Evolutionary conservation across 345 rosid species (phyloP), one percentile per base, ranked within the genome.

Genomic region (Eucalyptus brandiana): DNA sequence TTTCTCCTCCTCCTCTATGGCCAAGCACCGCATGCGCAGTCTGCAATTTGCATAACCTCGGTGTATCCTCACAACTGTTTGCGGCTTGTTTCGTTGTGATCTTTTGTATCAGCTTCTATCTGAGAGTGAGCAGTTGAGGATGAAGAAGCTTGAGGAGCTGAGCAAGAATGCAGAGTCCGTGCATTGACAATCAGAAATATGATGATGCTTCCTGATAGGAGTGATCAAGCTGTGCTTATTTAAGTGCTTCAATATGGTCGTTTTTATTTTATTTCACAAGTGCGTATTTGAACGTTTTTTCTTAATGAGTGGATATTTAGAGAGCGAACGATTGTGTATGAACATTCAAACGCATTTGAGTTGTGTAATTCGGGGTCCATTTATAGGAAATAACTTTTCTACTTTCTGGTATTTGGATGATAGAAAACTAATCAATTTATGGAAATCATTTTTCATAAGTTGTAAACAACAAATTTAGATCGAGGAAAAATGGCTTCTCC

Each of bases 111-210:
- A 96, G 97, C 92, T 95, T 89, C 92, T 94, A 90, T 58, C 93
- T 56, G 96, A 96, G 89, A 97, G 99, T 72, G 98, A 95, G 90
- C 94, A 91, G 88, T 17, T 93, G 86, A 94, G 99, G 93, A 94
- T 94, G 95, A 92, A 89, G 92, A 97, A 95, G 90, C 90, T 97
- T 91, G 96, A 95, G 89, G 97, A 97, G 87, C 93, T 97, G 86
- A 94, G 92, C 95, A 95, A 94, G 92, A 86, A 53, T 86, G 62
- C 30, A 23, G 83, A 76, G 62, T 53, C 54, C 28, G 18, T 50
- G 67, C 62, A 53, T 51, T 51, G 87, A 86, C 62, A 24, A 56
- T 56, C 13, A 23, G 62, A 56, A 1, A 86, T n/a, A 86, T 19
- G 30, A 86, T 49, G 60, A 32, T 86, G 65, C 87, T 86, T 86